A percentile compares a stretch with the other conserved stretches of the same genome.
Evolutionary conservation across 331 rosid genomes (phyloP).

Genomic region (Pyrus hybrid): DNA sequence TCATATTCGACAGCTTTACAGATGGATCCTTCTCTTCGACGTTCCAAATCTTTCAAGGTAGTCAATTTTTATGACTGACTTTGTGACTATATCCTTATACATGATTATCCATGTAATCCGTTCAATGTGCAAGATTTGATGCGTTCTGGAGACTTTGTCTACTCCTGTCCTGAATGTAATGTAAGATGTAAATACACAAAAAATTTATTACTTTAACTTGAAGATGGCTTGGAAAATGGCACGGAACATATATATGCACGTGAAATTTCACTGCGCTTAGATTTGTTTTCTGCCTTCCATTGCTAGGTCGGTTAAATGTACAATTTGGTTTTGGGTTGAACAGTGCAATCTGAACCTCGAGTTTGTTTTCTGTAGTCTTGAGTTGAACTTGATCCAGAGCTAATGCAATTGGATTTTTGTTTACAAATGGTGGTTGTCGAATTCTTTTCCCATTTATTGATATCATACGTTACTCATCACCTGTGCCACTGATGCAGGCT

Average conservation of each 20-base stretch:
- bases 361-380: not conserved
- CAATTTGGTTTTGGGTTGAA: not conserved
- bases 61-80: not conserved
- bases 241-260: no score
- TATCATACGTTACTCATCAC: not conserved
- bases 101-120: no score
- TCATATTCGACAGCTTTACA: slow-evolving; percentile 56
- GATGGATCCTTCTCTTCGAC: slow-evolving; percentile 67
- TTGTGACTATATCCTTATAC: not conserved
- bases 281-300: no score
- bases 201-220: not conserved
- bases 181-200: not conserved
- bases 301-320: not conserved
- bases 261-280: no score
- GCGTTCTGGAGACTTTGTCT: not conserved
- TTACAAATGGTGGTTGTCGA: no score
- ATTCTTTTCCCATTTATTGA: not conserved
- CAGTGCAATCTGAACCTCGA: not conserved
- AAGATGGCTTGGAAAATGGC: not conserved
- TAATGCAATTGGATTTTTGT: not conserved
- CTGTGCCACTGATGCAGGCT: slow-evolving; percentile 30
- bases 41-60: slow-evolving; percentile 77
- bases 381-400: not conserved
- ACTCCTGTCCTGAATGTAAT: not conserved
- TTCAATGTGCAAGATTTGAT: not conserved